Evolutionary conservation across 805 yeast genomes (phyloP), one percentile per base, ranked within the genome.

Genomic region (Candida rishiriensis): DNA sequence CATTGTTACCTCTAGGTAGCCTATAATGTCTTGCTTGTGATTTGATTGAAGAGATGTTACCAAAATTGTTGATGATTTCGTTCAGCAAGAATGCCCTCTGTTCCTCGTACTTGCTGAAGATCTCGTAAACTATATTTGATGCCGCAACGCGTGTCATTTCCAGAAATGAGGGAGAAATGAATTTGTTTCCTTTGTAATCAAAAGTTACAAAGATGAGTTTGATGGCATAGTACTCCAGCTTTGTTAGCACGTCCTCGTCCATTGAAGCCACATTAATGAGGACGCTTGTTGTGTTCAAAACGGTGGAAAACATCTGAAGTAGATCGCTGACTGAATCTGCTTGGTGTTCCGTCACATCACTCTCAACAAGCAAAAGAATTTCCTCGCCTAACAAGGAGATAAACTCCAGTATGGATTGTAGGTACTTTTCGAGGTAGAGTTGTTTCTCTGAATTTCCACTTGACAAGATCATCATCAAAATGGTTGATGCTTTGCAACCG

Each of bases 51-150:
- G 85, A 76, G 3, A 81, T 53, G 17, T 66, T 70, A 38, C 75
- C 78, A 42, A 81, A 63, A 43, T 73, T 75, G 2, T 72, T 61
- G 11, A 83, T 53, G 2, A 85, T 53, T 56, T 88, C 93, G 42
- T 75, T 75, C 8, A 86, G 53, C 5, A 88, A 70, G 54, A 81
- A 83, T 1, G 63, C 61, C 43, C 85, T 64, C 54, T 88, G 95
- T 34, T 71, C 74, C 1, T 66, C 61, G 39, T 70, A 57, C 15
- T 55, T 58, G 31, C 56, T 53, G 55, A 76, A 80, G 10, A 79
- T 64, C 7, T 65, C 42, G 13, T 59, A 54, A 14, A 66, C 36
- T 32, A 73, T 49, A 10, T 62, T 54, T 29, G 70, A 55, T 33
- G 65, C 52, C 11, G 56, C 51, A 13, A 66, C 67, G 4, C 63